These are phyloP conservation scores for Cercospora sp. DNA, from an alignment of 2,329 filamentous ascomycete genomes.

Conservation along the genomic window DNA sequence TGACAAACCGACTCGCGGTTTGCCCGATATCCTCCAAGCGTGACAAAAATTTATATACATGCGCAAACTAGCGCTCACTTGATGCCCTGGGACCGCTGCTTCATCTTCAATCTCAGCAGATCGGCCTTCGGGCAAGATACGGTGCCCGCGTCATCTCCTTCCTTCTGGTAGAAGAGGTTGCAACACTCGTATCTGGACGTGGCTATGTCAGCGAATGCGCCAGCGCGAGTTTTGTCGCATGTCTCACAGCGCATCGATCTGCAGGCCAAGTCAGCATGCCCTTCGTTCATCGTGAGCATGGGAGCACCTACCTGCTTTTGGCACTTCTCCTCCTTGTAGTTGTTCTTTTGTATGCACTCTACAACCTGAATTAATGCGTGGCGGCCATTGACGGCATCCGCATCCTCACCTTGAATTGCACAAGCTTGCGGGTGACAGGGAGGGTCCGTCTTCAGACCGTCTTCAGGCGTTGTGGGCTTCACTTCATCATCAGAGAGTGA, in stretches of 20 bases:
- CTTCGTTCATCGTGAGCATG: neutral
- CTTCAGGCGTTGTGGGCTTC: conserved; percentile 49
- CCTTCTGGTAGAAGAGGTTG: conserved; percentile 77
- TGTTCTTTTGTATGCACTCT: conserved; percentile 74
- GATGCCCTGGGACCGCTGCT: conserved; percentile 62
- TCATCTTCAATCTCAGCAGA: conserved; percentile 77
- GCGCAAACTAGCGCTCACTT: conserved; percentile 22
- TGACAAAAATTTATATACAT: conserved; percentile 34
- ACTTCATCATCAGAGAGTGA: neutral
- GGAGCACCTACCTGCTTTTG: conserved; percentile 50
- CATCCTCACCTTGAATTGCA: conserved; percentile 77
- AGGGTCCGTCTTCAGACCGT: conserved; percentile 71
- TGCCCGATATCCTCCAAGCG: conserved; percentile 47
- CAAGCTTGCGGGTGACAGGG: conserved; percentile 87
- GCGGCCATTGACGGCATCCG: neutral
- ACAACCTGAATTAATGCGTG: neutral
- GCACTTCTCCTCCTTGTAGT: conserved; percentile 84
- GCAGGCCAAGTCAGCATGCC: conserved; percentile 30
- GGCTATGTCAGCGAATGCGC: neutral
- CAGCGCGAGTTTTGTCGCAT: neutral
- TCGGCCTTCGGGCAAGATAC: conserved; percentile 83
- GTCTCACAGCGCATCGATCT: conserved; percentile 69
- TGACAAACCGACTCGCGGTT: conserved; percentile 31
- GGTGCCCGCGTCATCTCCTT: conserved; percentile 73
- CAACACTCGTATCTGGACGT: conserved; percentile 74